Conservation (phyloP, 352 stramenopile species). For the Globisporangium splendens region DNA sequence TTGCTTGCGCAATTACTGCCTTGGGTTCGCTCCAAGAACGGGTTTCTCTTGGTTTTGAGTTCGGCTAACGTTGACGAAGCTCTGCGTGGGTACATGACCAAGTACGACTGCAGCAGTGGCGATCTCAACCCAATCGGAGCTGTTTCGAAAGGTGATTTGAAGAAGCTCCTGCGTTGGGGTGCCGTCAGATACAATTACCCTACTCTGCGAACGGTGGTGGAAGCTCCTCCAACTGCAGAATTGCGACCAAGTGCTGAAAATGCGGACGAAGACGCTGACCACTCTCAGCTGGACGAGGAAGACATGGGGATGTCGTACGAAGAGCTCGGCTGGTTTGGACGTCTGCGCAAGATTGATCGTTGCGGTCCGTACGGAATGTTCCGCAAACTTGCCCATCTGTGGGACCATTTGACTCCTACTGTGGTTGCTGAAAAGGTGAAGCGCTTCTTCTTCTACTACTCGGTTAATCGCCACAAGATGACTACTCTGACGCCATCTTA, state of each 20-base stretch:
- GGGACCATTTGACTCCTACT: constrained; percentile 80
- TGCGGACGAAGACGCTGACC: constrained; percentile 56
- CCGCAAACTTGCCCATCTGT: constrained; percentile 81
- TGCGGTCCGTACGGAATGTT: constrained; percentile 96
- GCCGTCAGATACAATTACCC: constrained; percentile 89
- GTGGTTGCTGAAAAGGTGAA: constrained; percentile 91
- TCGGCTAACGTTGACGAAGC: constrained; percentile 98
- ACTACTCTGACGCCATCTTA: constrained; percentile 98
- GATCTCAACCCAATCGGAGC: constrained; percentile 98
- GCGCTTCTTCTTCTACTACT: constrained; percentile 98
- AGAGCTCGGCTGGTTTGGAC: constrained; percentile 95
- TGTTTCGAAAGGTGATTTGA: constrained; percentile 95
- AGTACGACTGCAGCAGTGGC: constrained; percentile 98
- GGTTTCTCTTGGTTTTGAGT: constrained; percentile 97
- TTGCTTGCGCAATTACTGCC: constrained; percentile 96
- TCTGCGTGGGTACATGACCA: constrained; percentile 98
- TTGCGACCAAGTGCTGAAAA: constrained; percentile 89
- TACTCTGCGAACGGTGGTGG: constrained; percentile 89
- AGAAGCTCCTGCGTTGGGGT: constrained; percentile 93
- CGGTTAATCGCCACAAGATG: constrained; percentile 99
- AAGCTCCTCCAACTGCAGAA: constrained; percentile 94
- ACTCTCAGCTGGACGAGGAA: constrained; percentile 97
- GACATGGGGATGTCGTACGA: constrained; percentile 99
- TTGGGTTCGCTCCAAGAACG: constrained; percentile 91
- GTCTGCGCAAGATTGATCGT: constrained; percentile 93